Base-by-base conservation (phyloP, 2,329 filamentous ascomycete genomes). In the Aspergillus tamarii region DNA sequence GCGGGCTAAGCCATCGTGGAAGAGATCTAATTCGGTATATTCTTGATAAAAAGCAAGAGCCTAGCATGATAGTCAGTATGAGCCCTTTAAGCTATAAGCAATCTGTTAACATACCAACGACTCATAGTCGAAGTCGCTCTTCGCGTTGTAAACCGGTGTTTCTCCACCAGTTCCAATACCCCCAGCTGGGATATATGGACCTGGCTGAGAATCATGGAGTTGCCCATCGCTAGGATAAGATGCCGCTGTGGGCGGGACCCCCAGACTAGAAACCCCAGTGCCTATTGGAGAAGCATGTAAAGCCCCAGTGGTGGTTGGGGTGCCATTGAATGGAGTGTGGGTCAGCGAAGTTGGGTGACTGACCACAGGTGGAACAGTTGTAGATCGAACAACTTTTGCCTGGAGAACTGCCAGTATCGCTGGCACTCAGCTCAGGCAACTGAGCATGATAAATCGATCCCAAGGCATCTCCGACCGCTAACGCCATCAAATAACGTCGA, bases 41-140 rank as follows among this genome's bases (percentile, higher is more conserved):
- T 95, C 92, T 71, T 93, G 90, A 74, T 94, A 94, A 0, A 94
- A 81, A 14, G 86, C 91, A 14, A 95, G 82, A 0, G 88, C 85
- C 78, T 81, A 50, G 10, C 21, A 50, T 32, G 3, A 4, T 4
- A 14, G 23, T 67, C 52, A 63, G 53, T 58, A 60, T 63, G 32
- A 56, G 26, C n/a, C 26, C 11, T 10, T 7, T 10, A 19, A 8
- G 7, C 14, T 26, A 43, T 14, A 61, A 50, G 3, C 60, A 26
- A 21, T 11, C 8, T 4, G 2, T 23, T 45, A 41, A 68, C 75
- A 50, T 72, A 81, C 78, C 66, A 95, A 84, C 0, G 91, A 93
- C 74, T 94, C 85, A 74, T 90, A 95, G 76, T 95, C 92, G 73
- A 93, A 95, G 72, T 96, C 92, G 67, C 89, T 92, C 71, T 92